Evolutionary conservation across 139 green algal genomes (phyloP), one percentile per base, ranked within the genome.

Genomic region (Chlorella sp.): DNA sequence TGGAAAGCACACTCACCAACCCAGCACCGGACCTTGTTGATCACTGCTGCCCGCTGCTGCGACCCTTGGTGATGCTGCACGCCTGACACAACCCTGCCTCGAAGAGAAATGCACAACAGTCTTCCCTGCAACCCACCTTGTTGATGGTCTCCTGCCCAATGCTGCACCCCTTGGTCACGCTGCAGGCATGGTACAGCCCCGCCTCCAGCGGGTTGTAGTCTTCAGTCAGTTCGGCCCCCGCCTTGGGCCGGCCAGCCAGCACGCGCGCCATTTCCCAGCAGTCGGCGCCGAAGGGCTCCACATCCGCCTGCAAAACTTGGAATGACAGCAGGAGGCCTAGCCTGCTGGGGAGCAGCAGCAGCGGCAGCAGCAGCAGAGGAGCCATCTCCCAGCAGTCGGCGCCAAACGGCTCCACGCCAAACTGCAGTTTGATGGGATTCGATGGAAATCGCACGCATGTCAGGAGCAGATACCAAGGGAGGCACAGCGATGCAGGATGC

Each of bases 141-240:
- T 92, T 69, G 8, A 97, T 76, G 20, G 93, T 95, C 82, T 97
- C 94, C 74, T 96, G 92, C 16, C 90, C 89, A 32, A 93, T 88
- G 80, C 90, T 93, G 78, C 89, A 93, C n/a, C 90, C 91, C 84
- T 97, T 97, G 73, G 91, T 82, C 40, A 98, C 54, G 2, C 79
- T 92, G 3, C 96, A 92, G 3, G 93, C 93, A 43, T 88, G 68
- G 79, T 91, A 94, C 67, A 98, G 82, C 34, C 94, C 94, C 1
- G 93, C 94, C 84, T 98, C 95, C 13, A 97, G 84, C 8, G 94
- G 92, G 82, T 93, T 97, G 78, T 84, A 88, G 14, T 89, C 81
- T 2, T 90, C 76, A 0, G 88, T 95, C 19, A 98, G 87, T 78
- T 98, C 95, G 1, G 78, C 54, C 17, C 90, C 91, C 5, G 76